Conservation (phyloP, 2,329 filamentous ascomycete species). For the Verticillium tricorpus region DNA sequence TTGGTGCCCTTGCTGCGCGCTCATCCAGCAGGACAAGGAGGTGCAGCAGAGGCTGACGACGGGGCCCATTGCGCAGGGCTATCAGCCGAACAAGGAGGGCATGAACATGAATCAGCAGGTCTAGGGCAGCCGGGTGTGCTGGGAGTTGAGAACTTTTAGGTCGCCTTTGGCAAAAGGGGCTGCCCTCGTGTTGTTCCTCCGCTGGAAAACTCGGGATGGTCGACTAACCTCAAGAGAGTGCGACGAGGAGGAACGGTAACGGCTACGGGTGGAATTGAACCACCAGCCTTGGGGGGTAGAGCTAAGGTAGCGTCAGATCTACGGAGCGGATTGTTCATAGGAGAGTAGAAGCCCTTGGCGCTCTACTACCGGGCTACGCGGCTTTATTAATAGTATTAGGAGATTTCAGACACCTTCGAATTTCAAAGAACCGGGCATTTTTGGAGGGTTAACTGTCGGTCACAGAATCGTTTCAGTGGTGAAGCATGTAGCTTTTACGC, state of each 20-base stretch:
- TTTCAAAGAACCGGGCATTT: not conserved
- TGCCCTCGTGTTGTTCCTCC: too few species aligned
- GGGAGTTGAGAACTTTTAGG: too few species aligned
- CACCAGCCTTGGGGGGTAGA: not conserved
- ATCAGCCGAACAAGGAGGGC: conserved; percentile 30
- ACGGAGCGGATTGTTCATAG: not conserved
- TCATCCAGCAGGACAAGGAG: conserved; percentile 57
- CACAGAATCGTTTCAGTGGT: too few species aligned
- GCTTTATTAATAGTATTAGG: not conserved
- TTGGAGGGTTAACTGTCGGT: too few species aligned
- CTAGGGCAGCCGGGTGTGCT: not conserved
- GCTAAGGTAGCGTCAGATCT: not conserved
- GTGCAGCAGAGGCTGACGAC: conserved; percentile 25
- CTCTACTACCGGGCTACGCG: not conserved
- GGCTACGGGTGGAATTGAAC: not conserved
- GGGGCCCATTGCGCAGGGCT: conserved; percentile 23
- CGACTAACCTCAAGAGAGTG: too few species aligned
- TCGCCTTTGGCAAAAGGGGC: too few species aligned
- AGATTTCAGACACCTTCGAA: not conserved
- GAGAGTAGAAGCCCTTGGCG: not conserved
- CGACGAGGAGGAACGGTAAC: not conserved
- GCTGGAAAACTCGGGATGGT: too few species aligned
- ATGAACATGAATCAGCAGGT: conserved; percentile 29
- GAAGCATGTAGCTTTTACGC: too few species aligned
- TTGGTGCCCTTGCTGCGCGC: conserved; percentile 52